These are phyloP conservation scores for Venturia pyrina DNA, from an alignment of 2,329 filamentous ascomycete species.

Conservation along the genomic window DNA sequence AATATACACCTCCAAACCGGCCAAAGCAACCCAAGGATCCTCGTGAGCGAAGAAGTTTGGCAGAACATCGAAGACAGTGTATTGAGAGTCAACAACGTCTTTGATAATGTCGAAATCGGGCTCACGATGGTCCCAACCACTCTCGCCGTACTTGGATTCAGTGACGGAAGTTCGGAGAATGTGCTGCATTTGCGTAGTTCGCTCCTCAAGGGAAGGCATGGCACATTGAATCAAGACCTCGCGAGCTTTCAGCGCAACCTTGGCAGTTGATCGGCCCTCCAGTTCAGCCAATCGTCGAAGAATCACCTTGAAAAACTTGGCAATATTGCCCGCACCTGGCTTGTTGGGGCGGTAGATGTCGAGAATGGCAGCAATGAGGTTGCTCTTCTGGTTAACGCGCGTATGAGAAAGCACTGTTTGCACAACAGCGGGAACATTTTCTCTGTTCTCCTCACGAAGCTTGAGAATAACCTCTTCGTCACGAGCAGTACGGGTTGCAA, in stretches of 20 bases:
- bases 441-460: slow-evolving; percentile 93
- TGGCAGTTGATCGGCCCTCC: slow-evolving; percentile 75
- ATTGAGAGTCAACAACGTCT: slow-evolving; percentile 97
- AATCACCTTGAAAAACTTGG: slow-evolving; percentile 73
- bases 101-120: slow-evolving; percentile 85
- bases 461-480: slow-evolving; percentile 91
- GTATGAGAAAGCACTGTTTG: slow-evolving; percentile 90
- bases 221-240: slow-evolving; percentile 97
- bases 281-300: slow-evolving; percentile 85
- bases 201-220: slow-evolving; percentile 89
- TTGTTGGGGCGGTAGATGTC: slow-evolving; percentile 94
- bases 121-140: slow-evolving; percentile 90
- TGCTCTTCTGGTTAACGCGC: slow-evolving; percentile 86
- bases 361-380: slow-evolving; percentile 79
- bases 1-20: slow-evolving; percentile 90
- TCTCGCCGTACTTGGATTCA: slow-evolving; percentile 95
- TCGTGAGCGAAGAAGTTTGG: slow-evolving; percentile 91
- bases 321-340: slow-evolving; percentile 77
- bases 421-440: slow-evolving; percentile 75
- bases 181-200: slow-evolving; percentile 94
- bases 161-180: slow-evolving; percentile 92
- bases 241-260: slow-evolving; percentile 93
- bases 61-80: slow-evolving; percentile 94
- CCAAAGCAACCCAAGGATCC: slow-evolving; percentile 88
- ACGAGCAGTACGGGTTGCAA: slow-evolving; percentile 72